A percentile compares a stretch with the other conserved stretches of the same genome.
Evolutionary conservation across 2,329 filamentous ascomycete species (phyloP).

Genomic region (Nannizziopsis barbatae): DNA sequence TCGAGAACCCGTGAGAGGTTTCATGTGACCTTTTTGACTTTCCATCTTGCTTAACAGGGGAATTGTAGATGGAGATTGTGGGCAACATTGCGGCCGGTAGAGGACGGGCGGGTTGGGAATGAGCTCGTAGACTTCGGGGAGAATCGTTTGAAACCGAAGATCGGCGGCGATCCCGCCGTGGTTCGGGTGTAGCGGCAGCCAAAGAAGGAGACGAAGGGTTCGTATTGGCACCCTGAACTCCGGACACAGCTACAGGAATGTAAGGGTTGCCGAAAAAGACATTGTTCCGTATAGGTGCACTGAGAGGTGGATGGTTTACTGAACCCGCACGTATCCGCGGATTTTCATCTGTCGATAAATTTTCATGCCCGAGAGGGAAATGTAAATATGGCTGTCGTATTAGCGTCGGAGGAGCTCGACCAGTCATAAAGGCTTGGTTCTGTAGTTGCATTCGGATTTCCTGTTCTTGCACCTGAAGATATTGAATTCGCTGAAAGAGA

Average conservation of each 20-base stretch:
- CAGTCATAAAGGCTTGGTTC: constrained; percentile 35
- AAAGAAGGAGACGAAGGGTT: constrained; percentile 39
- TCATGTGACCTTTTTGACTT: constrained; percentile 25
- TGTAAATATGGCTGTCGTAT: constrained; percentile 33
- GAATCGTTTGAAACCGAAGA: constrained; percentile 36
- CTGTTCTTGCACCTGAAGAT: constrained; percentile 41
- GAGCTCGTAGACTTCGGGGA: constrained; percentile 35
- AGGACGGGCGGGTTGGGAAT: constrained; percentile 41
- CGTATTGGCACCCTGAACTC: constrained; percentile 31
- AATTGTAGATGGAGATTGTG: constrained; percentile 26
- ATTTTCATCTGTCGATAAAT: constrained; percentile 26
- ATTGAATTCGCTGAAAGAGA: constrained; percentile 40
- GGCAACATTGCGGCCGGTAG: constrained; percentile 26
- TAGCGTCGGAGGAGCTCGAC: constrained; percentile 30
- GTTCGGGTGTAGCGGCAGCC: constrained; percentile 30
- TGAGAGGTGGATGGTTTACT: constrained; percentile 27
- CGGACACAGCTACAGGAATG: constrained; percentile 28
- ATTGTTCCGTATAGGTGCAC: constrained; percentile 24
- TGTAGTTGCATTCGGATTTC: constrained; percentile 39
- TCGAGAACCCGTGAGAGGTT: constrained; percentile 25
- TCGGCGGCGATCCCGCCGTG: constrained; percentile 36
- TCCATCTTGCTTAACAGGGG: constrained; percentile 22
- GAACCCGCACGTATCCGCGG: constrained; percentile 30
- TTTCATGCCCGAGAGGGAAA: constrained; percentile 29
- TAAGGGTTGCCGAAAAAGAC: constrained; percentile 28